Base-by-base conservation (phyloP, 179 eudicot species). In the Corrigiola litoralis region DNA sequence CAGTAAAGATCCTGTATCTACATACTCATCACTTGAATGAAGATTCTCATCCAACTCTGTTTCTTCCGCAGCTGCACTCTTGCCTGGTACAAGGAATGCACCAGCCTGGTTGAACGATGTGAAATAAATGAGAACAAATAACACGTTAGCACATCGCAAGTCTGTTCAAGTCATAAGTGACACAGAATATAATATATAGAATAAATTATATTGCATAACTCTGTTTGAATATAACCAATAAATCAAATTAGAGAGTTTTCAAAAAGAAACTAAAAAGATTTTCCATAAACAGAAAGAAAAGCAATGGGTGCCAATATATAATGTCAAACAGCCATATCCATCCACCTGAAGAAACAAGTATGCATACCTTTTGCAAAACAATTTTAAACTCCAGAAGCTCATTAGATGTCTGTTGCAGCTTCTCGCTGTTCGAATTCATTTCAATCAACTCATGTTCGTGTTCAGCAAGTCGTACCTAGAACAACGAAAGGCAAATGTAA, bases 301-400 rank as follows among this genome's bases (percentile, higher is more conserved):
- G 33, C 23, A 59, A 5, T 29, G 6, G 6, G 61, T 34, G 14
- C 44, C 29, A 42, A n/a, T n/a, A 51, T 32, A 58, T 9, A 45
- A 24, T 4, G 34, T 40, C 58, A 54, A 28, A 55, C 17, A 41
- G 47, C 41, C 18, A 44, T 18, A 16, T 31, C 23, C 8, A 61
- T 9, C 12, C 9, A 68, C 20, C 40, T 17, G 11, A 32, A 36
- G 62, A 50, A 42, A 37, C 53, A 66, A 66, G 45, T 53, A 42
- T 57, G 47, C 69, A 50, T 84, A 94, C 99, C 99, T 90, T 87
- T 74, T 85, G 91, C 75, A 94, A 53, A 42, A 94, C 99, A 87
- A 94, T 86, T 81, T 86, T 94, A 69, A 94, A 94, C 77, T 94
- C 99, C 34, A 87, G 77, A 72, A 94, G 84, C 83, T 94, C 99